Conservation (phyloP, 1,139 yeast genomes). For the Geotrichum citri-aurantii region DNA sequence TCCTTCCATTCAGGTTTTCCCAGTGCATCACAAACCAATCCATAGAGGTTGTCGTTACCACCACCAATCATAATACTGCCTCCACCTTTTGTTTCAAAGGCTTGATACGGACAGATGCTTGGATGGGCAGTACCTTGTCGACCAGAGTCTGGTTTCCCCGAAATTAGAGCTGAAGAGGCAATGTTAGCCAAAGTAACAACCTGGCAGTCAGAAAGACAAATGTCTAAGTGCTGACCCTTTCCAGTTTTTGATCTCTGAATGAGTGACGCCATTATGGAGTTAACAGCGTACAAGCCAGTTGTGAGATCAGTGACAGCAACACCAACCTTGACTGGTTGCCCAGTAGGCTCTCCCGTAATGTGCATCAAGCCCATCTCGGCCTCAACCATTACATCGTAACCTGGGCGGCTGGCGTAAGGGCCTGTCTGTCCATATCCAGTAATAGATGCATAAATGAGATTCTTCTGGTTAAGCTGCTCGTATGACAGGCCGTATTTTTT, state of each 20-base stretch:
- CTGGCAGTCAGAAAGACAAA: conserved; percentile 39
- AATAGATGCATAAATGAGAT: conserved; percentile 38
- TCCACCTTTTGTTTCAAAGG: conserved; percentile 37
- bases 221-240: conserved; percentile 34
- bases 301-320: conserved; percentile 43
- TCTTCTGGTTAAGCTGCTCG: conserved; percentile 31
- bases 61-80: conserved; percentile 41
- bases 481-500: conserved; percentile 37
- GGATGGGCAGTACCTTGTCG: conserved; percentile 43
- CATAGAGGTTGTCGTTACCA: conserved; percentile 39
- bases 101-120: conserved; percentile 41
- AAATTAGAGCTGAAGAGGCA: conserved; percentile 38
- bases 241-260: conserved; percentile 34
- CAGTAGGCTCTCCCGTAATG: conserved; percentile 40
- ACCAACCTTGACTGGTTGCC: conserved; percentile 42
- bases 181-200: conserved; percentile 40
- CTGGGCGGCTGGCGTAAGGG: conserved; percentile 37
- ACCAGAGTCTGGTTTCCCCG: conserved; percentile 40
- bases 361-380: conserved; percentile 45
- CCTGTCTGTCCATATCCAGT: conserved; percentile 42
- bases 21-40: conserved; percentile 35
- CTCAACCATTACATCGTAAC: conserved; percentile 44
- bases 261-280: conserved; percentile 39
- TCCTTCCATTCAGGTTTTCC: conserved; percentile 37
- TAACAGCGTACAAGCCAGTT: conserved; percentile 40